Evolutionary conservation across 2,329 filamentous ascomycete species (phyloP).

Genomic region (Seiridium cupressi): DNA sequence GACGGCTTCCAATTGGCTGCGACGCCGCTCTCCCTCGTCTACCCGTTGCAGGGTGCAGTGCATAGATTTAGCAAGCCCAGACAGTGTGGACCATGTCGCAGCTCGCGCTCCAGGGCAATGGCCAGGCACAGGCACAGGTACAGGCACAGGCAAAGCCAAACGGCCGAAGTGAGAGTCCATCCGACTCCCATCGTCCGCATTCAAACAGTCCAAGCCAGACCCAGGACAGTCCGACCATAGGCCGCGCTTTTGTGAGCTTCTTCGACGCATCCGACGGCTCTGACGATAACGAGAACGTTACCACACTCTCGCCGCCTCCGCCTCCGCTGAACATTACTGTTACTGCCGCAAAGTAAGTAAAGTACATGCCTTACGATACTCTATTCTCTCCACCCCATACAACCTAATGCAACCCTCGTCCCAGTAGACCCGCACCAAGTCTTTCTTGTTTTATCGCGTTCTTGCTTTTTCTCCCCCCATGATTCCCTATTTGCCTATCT

Average conservation of each 20-base stretch:
- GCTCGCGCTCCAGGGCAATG: conserved; percentile 44
- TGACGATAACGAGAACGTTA: background rate
- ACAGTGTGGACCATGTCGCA: conserved; percentile 50
- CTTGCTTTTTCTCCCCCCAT: background rate
- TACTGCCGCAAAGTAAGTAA: conserved; percentile 15
- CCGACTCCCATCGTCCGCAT: conserved; percentile 14
- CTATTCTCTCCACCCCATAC: background rate
- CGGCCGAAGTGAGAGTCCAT: conserved; percentile 23
- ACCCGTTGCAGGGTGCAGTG: conserved; percentile 10
- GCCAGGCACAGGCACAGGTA: conserved; percentile 23
- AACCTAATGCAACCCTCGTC: conserved; percentile 2
- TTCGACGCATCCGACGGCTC: conserved; percentile 17
- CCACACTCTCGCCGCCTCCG: conserved; percentile 8
- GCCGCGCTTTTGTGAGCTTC: conserved; percentile 32
- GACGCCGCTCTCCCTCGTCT: conserved; percentile 16
- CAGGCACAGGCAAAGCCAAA: background rate
- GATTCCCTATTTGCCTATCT: background rate
- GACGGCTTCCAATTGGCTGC: conserved; percentile 26
- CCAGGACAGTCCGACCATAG: conserved; percentile 48
- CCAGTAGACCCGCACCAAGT: conserved; percentile 6
- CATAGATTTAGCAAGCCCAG: conserved; percentile 23
- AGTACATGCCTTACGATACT: background rate
- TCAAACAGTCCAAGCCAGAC: conserved; percentile 16
- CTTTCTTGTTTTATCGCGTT: background rate
- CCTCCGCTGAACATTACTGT: conserved; percentile 21